These are phyloP conservation scores for Apophysomyces elegans DNA, from an alignment of 371 early-diverging fungal species.

Conservation along the genomic window DNA sequence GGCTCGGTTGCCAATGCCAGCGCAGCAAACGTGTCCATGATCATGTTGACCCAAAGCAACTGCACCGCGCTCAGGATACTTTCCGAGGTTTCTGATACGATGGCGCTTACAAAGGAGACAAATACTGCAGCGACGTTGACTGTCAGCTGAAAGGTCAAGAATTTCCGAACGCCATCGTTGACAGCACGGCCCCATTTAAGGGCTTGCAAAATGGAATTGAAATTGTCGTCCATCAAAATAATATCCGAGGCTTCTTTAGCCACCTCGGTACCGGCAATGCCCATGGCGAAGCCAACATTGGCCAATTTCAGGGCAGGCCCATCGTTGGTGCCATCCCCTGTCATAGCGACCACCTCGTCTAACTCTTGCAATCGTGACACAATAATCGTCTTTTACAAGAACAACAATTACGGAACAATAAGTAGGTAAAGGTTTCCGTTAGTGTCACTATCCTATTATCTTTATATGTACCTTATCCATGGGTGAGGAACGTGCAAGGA, in stretches of 20 bases:
- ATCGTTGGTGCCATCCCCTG: conserved; percentile 96
- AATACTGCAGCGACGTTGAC: conserved; percentile 87
- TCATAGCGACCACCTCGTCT: conserved; percentile 70
- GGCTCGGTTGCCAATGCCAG: conserved; percentile 96
- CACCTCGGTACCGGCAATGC: conserved; percentile 91
- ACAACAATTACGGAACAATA: background rate
- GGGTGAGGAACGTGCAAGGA: conserved; percentile 89
- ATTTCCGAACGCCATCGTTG: conserved; percentile 88
- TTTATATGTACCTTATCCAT: conserved; percentile 70
- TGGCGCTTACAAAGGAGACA: conserved; percentile 89
- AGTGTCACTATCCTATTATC: background rate
- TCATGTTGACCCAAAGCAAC: conserved; percentile 94
- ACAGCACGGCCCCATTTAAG: conserved; percentile 93
- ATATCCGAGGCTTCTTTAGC: conserved; percentile 93
- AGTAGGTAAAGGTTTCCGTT: too few species aligned
- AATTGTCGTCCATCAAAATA: conserved; percentile 92
- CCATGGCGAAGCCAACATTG: conserved; percentile 96
- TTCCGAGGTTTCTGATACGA: conserved; percentile 90
- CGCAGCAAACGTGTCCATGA: conserved; percentile 96
- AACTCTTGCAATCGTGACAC: conserved; percentile 75
- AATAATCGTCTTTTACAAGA: conserved; percentile 58
- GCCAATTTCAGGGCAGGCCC: conserved; percentile 91
- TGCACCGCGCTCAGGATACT: conserved; percentile 94
- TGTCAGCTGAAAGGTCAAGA: conserved; percentile 94
- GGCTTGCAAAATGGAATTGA: conserved; percentile 82